Base-by-base conservation (phyloP, 192 early-diverging fungal genomes). In the Backusella psychrophila region DNA sequence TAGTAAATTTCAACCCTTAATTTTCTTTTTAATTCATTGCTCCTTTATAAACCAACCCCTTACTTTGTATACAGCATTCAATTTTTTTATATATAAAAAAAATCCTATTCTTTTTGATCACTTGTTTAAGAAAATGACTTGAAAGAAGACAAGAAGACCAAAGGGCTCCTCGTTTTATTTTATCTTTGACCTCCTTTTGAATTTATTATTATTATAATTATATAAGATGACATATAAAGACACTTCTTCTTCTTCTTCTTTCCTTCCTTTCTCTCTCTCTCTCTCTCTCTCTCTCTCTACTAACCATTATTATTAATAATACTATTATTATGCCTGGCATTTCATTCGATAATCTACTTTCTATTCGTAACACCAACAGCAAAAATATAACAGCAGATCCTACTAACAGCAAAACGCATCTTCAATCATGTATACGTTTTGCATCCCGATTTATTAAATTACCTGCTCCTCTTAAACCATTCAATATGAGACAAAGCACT, bases 361-460 rank as follows among this genome's bases (percentile, higher is more conserved):
- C 35, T n/a, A 69, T 31, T 69, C 67, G 35, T 38, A 21, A 36
- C 21, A 69, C 33, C 35, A 69, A n/a, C 14, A 12, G 6, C 21
- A 69, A 69, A 19, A 69, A 41, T 14, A 21, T 33, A 33, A 33
- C 12, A 11, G 39, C 35, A 63, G 56, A 63, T 63, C 56, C 56
- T 63, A 26, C 56, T 29, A 63, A 23, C 21, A 63, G 56, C 12
- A 63, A 63, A 63, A 63, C 56, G 1, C 56, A 63, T 12, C 33
- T 69, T 21, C 68, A 69, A 41, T 39, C 68, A 41, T 69, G 68
- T 41, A 69, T 69, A 26, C 68, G 39, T 39, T 41, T 39, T 41
- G 68, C 68, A 14, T 36, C 68, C 36, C 68, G 68, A 23, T 41
- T 69, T 17, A 69, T 69, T 39, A 69, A 69, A 42, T 41, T 69